Percentiles rank a stretch among this genome's conserved stretches.
Conservation (phyloP, 306 rosid genomes). For the Corylus heterophylla region DNA sequence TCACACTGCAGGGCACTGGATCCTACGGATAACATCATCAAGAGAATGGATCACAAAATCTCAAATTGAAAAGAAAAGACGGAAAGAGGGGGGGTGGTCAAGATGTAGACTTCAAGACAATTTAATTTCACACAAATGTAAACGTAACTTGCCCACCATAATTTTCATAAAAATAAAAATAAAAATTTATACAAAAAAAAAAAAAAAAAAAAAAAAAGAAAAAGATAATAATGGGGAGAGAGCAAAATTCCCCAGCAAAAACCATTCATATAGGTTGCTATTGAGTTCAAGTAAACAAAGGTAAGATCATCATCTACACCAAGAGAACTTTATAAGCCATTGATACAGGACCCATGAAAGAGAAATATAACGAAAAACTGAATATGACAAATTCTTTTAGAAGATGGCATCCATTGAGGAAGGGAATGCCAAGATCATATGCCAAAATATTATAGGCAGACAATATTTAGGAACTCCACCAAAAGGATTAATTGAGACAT, state of each 20-base stretch:
- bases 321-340: not conserved
- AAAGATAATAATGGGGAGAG: not conserved
- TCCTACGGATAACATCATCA: constrained; percentile 57
- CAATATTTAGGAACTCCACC: not conserved
- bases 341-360: not conserved
- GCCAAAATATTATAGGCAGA: not conserved
- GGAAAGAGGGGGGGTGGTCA: no score
- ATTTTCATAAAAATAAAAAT: not conserved
- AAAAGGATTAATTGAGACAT: not conserved
- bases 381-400: not conserved
- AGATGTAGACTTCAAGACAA: not conserved
- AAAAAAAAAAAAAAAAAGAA: not conserved
- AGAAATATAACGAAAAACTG: not conserved
- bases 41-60: constrained; percentile 31
- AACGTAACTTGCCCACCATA: not conserved
- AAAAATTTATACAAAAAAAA: no score
- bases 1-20: constrained; percentile 91
- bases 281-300: not conserved
- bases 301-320: not conserved
- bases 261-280: not conserved
- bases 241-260: not conserved
- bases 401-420: not conserved
- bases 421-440: not conserved
- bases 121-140: not conserved
- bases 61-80: not conserved